These are phyloP conservation scores for Solanum lycopersicoides DNA, from an alignment of 257 asterid genomes.

Conservation along the genomic window DNA sequence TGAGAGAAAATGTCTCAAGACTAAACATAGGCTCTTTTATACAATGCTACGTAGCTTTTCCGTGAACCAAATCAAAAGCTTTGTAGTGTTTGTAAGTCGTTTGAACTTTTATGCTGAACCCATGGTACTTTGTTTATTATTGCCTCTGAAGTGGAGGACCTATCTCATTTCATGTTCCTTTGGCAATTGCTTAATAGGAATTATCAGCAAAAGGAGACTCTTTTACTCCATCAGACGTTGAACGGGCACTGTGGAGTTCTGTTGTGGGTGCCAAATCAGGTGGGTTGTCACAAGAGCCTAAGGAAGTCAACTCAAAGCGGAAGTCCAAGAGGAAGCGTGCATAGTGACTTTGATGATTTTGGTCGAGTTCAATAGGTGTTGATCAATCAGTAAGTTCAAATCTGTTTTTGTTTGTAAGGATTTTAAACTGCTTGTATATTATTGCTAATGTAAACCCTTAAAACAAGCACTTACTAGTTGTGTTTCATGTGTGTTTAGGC, in stretches of 20 bases:
- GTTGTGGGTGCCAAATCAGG: conserved; percentile 23
- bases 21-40: background rate
- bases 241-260: conserved; percentile 78
- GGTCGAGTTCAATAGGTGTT: background rate
- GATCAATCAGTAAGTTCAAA: background rate
- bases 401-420: background rate
- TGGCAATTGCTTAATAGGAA: conserved; percentile 25
- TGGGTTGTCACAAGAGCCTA: conserved; percentile 11
- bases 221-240: conserved; percentile 74
- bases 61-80: background rate
- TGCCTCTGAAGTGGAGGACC: background rate
- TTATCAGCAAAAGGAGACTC: conserved; percentile 29
- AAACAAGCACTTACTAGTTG: background rate
- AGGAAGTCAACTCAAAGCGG: conserved; percentile 4
- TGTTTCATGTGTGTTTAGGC: background rate
- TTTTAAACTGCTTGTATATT: background rate
- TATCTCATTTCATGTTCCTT: background rate
- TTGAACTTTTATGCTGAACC: background rate
- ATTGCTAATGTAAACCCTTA: background rate
- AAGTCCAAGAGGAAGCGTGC: conserved; percentile 47
- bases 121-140: background rate
- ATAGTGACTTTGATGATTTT: conserved; percentile 3
- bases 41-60: background rate
- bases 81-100: background rate
- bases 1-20: background rate